Base-by-base conservation (phyloP, 345 rosid genomes). In the Rubroshorea leprosula region DNA sequence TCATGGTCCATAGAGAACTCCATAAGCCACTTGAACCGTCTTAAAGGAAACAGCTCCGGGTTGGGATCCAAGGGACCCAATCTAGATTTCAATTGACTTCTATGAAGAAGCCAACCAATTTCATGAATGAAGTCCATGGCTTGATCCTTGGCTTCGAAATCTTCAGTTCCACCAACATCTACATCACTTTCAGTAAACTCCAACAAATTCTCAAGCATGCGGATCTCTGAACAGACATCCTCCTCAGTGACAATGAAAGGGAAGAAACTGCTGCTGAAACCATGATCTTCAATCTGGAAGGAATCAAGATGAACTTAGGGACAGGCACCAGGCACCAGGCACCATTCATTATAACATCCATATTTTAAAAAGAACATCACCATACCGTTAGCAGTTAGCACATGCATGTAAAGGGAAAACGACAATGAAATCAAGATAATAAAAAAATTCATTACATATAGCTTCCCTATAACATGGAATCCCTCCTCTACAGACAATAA, bases 231-330 rank as follows among this genome's bases (percentile, higher is more conserved):
- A 75, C 97, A 90, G 58, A 90, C 81, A 64, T 87, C 90, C 25
- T 74, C 78, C 66, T 83, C 99, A 4, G 88, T 90, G 54, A 90
- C 95, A 56, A 94, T 77, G 76, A 94, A 94, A 68, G 99, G 99
- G 68, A 87, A 85, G 90, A 82, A 90, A 68, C 95, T 78, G 74
- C 88, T 82, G 67, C 88, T 86, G 57, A 83, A 78, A 62, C 90
- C 89, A 63, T 79, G 70, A 74, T 94, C 97, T 78, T 94, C 99
- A 53, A 94, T 76, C 99, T 94, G 87, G 46, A 70, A 68, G 61
- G 19, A 77, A 47, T 49, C 20, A 63, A 44, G 65, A 49, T 63
- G 46, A 46, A 52, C 52, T 23, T 14, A 41, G 41, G 16, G n/a
- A n/a, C n/a, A n/a, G n/a, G n/a, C n/a, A n/a, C n/a, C n/a, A n/a